A percentile compares a stretch with the other conserved stretches of the same genome.
Conservation (phyloP, 352 stramenopile species). For the Phytophthora ohioensis region DNA sequence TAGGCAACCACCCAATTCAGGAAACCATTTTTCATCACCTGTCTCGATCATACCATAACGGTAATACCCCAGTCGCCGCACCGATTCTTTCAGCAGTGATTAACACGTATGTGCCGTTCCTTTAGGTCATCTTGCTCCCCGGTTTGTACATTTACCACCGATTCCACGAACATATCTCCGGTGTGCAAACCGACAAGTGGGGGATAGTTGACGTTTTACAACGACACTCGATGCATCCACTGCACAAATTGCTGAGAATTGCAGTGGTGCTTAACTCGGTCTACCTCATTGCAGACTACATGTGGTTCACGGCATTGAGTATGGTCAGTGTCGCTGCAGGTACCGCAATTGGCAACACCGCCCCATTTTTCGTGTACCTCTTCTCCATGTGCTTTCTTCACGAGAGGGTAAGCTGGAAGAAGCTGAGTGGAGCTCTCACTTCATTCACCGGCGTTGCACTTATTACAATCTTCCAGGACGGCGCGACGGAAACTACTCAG, state of each 20-base stretch:
- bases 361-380: constrained; percentile 60
- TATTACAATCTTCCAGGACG: constrained; percentile 41
- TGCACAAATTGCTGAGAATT: constrained; percentile 27
- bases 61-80: background rate
- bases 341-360: constrained; percentile 56
- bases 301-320: constrained; percentile 52
- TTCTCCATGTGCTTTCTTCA: constrained; percentile 59
- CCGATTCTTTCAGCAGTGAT: background rate
- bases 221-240: constrained; percentile 39
- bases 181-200: constrained; percentile 7
- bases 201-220: constrained; percentile 24
- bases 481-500: constrained; percentile 6
- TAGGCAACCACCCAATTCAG: constrained; percentile 10
- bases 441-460: constrained; percentile 49
- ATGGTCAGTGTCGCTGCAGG: constrained; percentile 53
- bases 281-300: constrained; percentile 54
- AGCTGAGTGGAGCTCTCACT: constrained; percentile 42
- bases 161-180: constrained; percentile 5
- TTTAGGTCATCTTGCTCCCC: constrained; percentile 41
- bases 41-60: constrained; percentile 20
- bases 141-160: constrained; percentile 37
- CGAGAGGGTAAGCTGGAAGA: constrained; percentile 39
- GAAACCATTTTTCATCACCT: constrained; percentile 23
- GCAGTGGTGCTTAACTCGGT: constrained; percentile 44
- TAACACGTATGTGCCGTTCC: background rate